phyloP scores from a whole-genome alignment of 768 basidiomycete species.

The Boletus rex-veris region DNA sequence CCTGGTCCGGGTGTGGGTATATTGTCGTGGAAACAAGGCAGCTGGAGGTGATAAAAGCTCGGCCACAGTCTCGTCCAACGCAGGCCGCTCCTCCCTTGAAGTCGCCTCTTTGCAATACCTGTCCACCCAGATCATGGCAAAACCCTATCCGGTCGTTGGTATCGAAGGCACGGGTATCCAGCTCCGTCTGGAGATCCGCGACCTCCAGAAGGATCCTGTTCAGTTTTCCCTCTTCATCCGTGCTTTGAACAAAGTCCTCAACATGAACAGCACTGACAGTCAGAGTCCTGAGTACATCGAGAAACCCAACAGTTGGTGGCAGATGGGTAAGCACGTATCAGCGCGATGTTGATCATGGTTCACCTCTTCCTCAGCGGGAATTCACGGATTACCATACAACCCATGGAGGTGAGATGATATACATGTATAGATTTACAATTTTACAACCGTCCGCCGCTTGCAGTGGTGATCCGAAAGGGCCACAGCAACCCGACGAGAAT shows the following conservation, averaged over 20 bases:
- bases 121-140: conserved; percentile 7
- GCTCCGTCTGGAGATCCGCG: conserved; percentile 14
- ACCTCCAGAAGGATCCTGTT: conserved; percentile 9
- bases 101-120: background rate
- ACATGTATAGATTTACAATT: too few relatives aligned
- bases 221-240: conserved; percentile 21
- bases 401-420: conserved; percentile 7
- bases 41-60: conserved; percentile 1
- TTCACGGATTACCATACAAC: conserved; percentile 17
- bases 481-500: conserved; percentile 2
- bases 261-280: background rate
- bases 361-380: conserved; percentile 4
- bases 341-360: background rate
- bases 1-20: background rate
- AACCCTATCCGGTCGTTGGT: conserved; percentile 10
- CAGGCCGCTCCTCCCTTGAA: background rate
- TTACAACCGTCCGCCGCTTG: background rate
- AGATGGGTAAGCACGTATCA: conserved; percentile 9
- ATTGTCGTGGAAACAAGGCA: background rate
- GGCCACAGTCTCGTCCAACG: background rate
- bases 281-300: conserved; percentile 5
- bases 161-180: background rate
- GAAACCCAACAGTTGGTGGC: conserved; percentile 22
- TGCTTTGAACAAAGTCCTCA: conserved; percentile 4
- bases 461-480: conserved; percentile 19